A percentile compares a stretch with the other conserved stretches of the same genome.
Evolutionary conservation across 768 basidiomycete genomes (phyloP).

Genomic region (Boletus rubescentipes): DNA sequence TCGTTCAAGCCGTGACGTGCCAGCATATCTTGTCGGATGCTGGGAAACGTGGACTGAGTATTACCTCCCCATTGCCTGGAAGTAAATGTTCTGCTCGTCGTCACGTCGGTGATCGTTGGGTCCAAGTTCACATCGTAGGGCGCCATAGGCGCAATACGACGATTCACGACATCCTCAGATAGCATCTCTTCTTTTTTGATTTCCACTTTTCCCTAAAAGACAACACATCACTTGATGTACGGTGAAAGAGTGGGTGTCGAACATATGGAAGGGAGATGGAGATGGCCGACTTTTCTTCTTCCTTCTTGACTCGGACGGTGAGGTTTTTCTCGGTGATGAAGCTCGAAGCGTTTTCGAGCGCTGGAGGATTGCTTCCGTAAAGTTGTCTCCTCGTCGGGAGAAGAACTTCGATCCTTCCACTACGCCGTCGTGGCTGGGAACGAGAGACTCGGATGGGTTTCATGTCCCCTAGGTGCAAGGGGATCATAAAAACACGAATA

Average conservation of each 20-base stretch:
- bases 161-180: constrained; percentile 19
- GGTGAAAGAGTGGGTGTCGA: background rate
- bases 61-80: constrained; percentile 21
- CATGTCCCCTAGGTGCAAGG: background rate
- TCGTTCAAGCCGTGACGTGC: constrained; percentile 15
- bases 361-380: constrained; percentile 3
- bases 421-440: background rate
- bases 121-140: constrained; percentile 12
- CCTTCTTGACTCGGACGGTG: constrained; percentile 10
- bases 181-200: constrained; percentile 22
- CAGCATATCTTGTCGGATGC: constrained; percentile 8
- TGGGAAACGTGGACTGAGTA: constrained; percentile 13
- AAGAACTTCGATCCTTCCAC: constrained; percentile 4
- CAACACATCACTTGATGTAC: background rate
- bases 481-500: background rate
- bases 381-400: constrained; percentile 13
- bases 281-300: constrained; percentile 5
- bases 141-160: constrained; percentile 1
- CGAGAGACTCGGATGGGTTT: background rate
- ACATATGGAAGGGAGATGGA: background rate
- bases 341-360: constrained; percentile 5
- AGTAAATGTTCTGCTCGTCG: constrained; percentile 15
- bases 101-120: constrained; percentile 14
- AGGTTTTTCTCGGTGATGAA: constrained; percentile 11
- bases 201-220: constrained; percentile 8